Conservation (phyloP, 805 yeast genomes). For the Clavispora carvajalis region DNA sequence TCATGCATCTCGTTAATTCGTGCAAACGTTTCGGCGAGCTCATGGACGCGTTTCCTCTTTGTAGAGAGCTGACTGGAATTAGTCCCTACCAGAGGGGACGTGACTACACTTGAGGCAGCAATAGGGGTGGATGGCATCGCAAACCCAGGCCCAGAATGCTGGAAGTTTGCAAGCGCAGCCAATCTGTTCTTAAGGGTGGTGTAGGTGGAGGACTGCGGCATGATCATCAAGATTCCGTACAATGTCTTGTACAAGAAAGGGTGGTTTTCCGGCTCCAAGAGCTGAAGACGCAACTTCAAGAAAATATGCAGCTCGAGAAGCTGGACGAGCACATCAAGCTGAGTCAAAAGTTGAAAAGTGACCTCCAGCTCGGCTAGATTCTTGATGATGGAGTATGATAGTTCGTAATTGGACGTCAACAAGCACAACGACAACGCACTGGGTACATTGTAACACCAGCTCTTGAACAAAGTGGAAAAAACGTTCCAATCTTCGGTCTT, state of each 20-base stretch:
- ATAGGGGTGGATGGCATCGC: constrained; percentile 7
- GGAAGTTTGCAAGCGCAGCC: constrained; percentile 42
- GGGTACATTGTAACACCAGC: constrained; percentile 91
- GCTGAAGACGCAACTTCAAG: constrained; percentile 76
- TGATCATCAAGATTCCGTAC: constrained; percentile 86
- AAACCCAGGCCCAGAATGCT: constrained; percentile 7
- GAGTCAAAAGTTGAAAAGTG: constrained; percentile 72
- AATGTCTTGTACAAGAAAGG: constrained; percentile 82
- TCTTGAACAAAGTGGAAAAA: constrained; percentile 71
- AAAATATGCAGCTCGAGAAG: constrained; percentile 89
- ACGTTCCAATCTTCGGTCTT: constrained; percentile 58
- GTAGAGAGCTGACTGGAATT: constrained; percentile 26
- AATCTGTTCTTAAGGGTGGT: constrained; percentile 74
- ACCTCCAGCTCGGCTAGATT: constrained; percentile 80
- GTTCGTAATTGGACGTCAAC: constrained; percentile 80
- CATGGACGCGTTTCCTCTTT: constrained; percentile 34
- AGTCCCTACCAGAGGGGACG: constrained; percentile 14
- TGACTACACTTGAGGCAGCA: constrained; percentile 15
- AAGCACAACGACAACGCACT: constrained; percentile 83
- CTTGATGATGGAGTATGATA: constrained; percentile 78
- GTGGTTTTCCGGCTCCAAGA: constrained; percentile 79
- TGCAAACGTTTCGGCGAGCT: constrained; percentile 36
- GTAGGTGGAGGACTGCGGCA: constrained; percentile 92
- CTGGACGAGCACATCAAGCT: constrained; percentile 85
- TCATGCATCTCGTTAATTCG: constrained; percentile 34